Base-by-base conservation (phyloP, 1,284 basidiomycete species). In the Meira miltonrushii region DNA sequence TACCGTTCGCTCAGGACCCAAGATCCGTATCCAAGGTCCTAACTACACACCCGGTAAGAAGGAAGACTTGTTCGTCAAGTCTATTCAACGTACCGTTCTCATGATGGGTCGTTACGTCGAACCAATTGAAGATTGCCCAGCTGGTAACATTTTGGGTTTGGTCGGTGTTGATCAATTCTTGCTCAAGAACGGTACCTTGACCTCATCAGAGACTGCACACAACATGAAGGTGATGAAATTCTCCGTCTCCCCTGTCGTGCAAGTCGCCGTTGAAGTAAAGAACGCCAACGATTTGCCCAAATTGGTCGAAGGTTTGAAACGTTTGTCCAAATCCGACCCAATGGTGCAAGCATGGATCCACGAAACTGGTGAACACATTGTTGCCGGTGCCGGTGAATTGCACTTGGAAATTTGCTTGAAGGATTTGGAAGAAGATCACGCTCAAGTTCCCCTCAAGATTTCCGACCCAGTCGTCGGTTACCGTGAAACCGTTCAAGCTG, bases 81-180 rank as follows among this genome's bases (percentile, higher is more conserved):
- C 93, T 57, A 88, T 99, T 75, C 95, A 98, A 83, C 91, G 95
- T 73, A 98, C 95, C 60, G 90, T 98, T 60, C 86, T 99, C 81
- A 98, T 98, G 95, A 98, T 98, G 95, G 95, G 95, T 82, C 91
- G 95, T 81, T 89, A 90, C 81, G 89, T 97, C 78, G 94, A 98
- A 82, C 90, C 95, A 67, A 95, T 98, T 74, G 95, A 98, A 83
- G 95, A 98, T 71, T 97, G 94, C 82, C 95, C 94, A 49, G 88
- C 93, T 69, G 95, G 95, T 79, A 99, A 98, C 86, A 97, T 98
- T 77, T 83, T 93, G 71, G 95, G 95, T 86, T 89, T 99, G 79
- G 94, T 98, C 82, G 95, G 95, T 85, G 90, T 98, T 78, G 95
- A 99, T 83, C 95, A 98, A 83, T 99, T 97, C 90, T 83, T 99